Evolutionary conservation across 768 basidiomycete genomes (phyloP).

Genomic region (Lentinula sp.): DNA sequence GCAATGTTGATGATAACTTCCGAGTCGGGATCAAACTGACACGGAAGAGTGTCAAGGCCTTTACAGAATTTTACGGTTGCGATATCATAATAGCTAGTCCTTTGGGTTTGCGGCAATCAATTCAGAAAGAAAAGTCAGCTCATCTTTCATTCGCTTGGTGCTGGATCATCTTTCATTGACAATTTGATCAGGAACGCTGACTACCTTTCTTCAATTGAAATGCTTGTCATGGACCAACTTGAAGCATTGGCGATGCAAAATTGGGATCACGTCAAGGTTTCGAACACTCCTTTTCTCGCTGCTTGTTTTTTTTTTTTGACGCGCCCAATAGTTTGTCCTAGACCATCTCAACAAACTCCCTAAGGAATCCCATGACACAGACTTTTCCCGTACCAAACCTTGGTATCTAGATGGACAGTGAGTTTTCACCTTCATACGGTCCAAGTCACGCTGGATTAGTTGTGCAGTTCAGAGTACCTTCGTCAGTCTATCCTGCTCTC

Average conservation of each 20-base stretch:
- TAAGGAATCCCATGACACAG: slow-evolving; percentile 87
- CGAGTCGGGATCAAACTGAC: slow-evolving; percentile 90
- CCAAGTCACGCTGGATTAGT: neutral
- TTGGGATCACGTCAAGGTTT: slow-evolving; percentile 94
- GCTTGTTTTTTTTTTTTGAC: neutral
- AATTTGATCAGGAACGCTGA: slow-evolving; percentile 60
- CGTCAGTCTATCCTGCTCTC: slow-evolving; percentile 89
- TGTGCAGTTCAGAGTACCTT: slow-evolving; percentile 66
- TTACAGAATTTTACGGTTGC: slow-evolving; percentile 83
- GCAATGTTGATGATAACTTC: slow-evolving; percentile 97
- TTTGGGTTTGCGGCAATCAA: slow-evolving; percentile 81
- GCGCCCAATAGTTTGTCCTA: slow-evolving; percentile 66
- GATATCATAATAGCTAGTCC: slow-evolving; percentile 95
- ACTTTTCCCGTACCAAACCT: slow-evolving; percentile 95
- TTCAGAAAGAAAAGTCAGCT: slow-evolving; percentile 89
- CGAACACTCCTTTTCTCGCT: neutral
- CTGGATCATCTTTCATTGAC: neutral
- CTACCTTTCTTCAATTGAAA: slow-evolving; percentile 89
- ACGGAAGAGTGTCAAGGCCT: slow-evolving; percentile 86
- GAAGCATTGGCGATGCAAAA: slow-evolving; percentile 97
- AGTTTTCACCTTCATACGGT: slow-evolving; percentile 19
- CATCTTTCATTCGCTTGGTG: neutral
- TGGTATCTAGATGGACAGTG: slow-evolving; percentile 97
- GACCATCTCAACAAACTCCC: slow-evolving; percentile 83
- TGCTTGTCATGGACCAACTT: slow-evolving; percentile 87